Evolutionary conservation across 2,329 filamentous ascomycete genomes (phyloP), one percentile per base, ranked within the genome.

Genomic region (Epichloe elymi): DNA sequence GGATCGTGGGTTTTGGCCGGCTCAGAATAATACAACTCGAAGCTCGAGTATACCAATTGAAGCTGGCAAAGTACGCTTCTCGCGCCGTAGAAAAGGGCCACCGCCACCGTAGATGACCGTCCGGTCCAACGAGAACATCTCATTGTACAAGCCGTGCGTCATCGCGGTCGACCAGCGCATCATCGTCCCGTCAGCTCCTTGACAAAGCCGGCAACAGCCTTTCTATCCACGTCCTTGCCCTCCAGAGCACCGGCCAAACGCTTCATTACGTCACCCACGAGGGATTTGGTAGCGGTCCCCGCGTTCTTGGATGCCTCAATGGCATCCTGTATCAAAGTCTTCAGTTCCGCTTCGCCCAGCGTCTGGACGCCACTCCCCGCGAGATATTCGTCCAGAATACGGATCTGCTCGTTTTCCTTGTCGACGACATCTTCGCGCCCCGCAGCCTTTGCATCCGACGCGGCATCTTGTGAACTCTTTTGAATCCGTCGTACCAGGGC

Each of bases 381-480:
- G 4, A 79, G 70, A 65, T 88, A 88, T 58, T 81, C 80, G 39
- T 83, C 73, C 59, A 89, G 62, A 2, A 91, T 74, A 35, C 67
- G 67, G 46, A 84, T 69, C 67, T 90, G 84, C 11, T 69, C 70
- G 54, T 79, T 70, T 69, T 91, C 86, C 68, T 85, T 86, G 51
- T 80, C 77, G 0, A 78, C 83, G 37, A 91, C 67, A 63, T 91
- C 87, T 23, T 76, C 68, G 39, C 87, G 74, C 3, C 79, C 79
- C 1, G 81, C 85, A 1, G 66, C 67, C 51, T 73, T 70, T 64
- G 86, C 87, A 62, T 89, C 83, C 37, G 71, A 70, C 15, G 73
- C 73, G 1, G 86, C 80, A 17, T 82, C 76, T 47, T 75, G 69
- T 4, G 75, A 73, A 2, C 75, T 70, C 42, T 76, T 74, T 20